Evolutionary conservation across 331 rosid genomes (phyloP).

Genomic region (Acacia concinna): DNA sequence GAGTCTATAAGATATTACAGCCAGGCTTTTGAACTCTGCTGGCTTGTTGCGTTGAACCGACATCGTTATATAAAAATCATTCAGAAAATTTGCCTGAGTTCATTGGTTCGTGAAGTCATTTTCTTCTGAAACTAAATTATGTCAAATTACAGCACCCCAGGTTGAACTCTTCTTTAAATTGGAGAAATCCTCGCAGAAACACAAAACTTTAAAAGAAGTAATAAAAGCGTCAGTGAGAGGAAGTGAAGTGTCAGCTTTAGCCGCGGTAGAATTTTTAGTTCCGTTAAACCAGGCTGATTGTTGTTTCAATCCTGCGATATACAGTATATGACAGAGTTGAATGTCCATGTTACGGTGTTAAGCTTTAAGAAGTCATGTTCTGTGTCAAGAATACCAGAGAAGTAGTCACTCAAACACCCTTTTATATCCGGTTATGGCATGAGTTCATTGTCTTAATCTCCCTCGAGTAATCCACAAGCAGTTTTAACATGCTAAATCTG

Average conservation of each 20-base stretch:
- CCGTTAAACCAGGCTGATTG: slow-evolving; percentile 12
- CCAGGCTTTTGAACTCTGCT: not conserved
- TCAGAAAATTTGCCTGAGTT: not conserved
- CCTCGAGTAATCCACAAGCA: not conserved
- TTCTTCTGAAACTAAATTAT: not conserved
- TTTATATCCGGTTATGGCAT: not conserved
- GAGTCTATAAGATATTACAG: not conserved
- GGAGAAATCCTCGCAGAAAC: not conserved
- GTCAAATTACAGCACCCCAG: slow-evolving; percentile 2
- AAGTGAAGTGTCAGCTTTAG: not conserved
- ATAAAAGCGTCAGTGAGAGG: not conserved
- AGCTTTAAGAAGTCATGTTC: slow-evolving; percentile 15
- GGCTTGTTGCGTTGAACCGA: not conserved
- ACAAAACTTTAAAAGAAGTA: not conserved
- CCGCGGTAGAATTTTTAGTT: slow-evolving; percentile 1
- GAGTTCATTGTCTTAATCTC: slow-evolving; percentile 13
- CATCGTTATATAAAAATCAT: not conserved
- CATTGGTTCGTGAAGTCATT: not conserved
- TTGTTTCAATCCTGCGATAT: not conserved
- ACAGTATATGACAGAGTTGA: not conserved
- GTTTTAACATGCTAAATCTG: not conserved
- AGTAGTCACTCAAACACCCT: not conserved
- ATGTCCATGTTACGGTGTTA: not conserved
- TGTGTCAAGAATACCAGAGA: not conserved
- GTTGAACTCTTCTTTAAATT: not conserved